Evolutionary conservation across 2,329 filamentous ascomycete species (phyloP).

Genomic region (Diaporthe destruens): DNA sequence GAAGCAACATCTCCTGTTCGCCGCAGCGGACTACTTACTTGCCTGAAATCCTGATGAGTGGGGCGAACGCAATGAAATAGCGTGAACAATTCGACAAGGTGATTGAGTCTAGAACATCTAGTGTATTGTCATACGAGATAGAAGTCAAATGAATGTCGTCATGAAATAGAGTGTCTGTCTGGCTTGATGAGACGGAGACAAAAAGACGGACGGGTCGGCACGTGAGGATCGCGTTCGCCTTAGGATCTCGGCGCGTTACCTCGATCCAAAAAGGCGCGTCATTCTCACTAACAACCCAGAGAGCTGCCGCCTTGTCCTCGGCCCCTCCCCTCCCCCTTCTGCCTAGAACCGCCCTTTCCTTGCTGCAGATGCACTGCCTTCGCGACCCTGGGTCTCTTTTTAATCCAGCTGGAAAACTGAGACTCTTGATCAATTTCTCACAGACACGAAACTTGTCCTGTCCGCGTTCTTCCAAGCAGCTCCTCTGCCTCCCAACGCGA

Average conservation of each 20-base stretch:
- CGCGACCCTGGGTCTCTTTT: background rate
- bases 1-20: background rate
- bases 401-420: background rate
- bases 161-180: background rate
- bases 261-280: conserved; percentile 29
- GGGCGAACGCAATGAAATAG: no score
- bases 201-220: conserved; percentile 1
- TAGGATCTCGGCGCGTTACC: conserved; percentile 30
- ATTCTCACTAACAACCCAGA: conserved; percentile 16
- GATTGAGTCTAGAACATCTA: background rate
- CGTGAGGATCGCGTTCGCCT: conserved; percentile 29
- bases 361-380: conserved; percentile 29
- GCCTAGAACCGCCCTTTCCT: conserved; percentile 6
- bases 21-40: no score
- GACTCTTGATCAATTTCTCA: background rate
- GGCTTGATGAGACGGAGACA: background rate
- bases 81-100: background rate
- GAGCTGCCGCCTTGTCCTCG: conserved; percentile 25
- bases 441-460: background rate
- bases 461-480: conserved; percentile 43
- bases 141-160: background rate
- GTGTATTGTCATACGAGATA: background rate
- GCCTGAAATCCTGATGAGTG: background rate
- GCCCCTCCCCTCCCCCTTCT: conserved; percentile 28
- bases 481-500: conserved; percentile 45